These are phyloP conservation scores for Guadua angustifolia DNA, from an alignment of 176 grass and related monocot species.

Conservation along the genomic window DNA sequence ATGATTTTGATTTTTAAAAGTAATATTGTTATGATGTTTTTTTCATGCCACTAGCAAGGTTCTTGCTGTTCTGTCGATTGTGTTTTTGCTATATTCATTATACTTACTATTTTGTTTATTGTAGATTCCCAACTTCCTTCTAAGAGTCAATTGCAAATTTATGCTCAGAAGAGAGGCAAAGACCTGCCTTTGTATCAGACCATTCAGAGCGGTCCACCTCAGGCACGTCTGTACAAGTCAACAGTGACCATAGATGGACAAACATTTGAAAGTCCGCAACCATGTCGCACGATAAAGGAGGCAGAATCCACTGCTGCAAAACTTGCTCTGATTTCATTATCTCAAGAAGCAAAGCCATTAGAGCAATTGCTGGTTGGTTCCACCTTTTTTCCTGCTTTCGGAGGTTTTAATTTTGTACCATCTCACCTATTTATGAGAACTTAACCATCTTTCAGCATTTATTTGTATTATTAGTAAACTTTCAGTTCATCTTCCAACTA, in stretches of 20 bases:
- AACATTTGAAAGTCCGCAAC: constrained; percentile 63
- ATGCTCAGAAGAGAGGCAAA: constrained; percentile 71
- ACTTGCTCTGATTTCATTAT: constrained; percentile 70
- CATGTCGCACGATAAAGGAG: constrained; percentile 62
- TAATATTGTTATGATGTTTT: constrained; percentile 17
- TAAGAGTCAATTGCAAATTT: constrained; percentile 72
- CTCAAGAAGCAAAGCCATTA: constrained; percentile 53
- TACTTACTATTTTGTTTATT: constrained; percentile 21
- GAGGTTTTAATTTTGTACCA: constrained; percentile 24
- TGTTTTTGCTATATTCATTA: constrained; percentile 1
- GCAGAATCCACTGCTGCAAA: constrained; percentile 75
- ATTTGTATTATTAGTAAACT: constrained; percentile 16
- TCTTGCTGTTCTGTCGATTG: not conserved
- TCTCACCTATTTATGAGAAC: constrained; percentile 22
- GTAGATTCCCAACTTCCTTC: constrained; percentile 46
- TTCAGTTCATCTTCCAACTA: constrained; percentile 6
- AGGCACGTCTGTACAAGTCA: constrained; percentile 56
- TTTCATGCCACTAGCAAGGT: not conserved
- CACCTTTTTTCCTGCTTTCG: constrained; percentile 11
- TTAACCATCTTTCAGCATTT: not conserved
- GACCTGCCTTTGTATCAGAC: constrained; percentile 53
- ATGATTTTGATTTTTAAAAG: constrained; percentile 1
- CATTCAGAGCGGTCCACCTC: constrained; percentile 42
- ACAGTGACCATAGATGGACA: constrained; percentile 62
- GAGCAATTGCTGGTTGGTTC: constrained; percentile 51